These are phyloP conservation scores for Flaveria ramosissima DNA, from an alignment of 129 eudicot species.

Conservation along the genomic window DNA sequence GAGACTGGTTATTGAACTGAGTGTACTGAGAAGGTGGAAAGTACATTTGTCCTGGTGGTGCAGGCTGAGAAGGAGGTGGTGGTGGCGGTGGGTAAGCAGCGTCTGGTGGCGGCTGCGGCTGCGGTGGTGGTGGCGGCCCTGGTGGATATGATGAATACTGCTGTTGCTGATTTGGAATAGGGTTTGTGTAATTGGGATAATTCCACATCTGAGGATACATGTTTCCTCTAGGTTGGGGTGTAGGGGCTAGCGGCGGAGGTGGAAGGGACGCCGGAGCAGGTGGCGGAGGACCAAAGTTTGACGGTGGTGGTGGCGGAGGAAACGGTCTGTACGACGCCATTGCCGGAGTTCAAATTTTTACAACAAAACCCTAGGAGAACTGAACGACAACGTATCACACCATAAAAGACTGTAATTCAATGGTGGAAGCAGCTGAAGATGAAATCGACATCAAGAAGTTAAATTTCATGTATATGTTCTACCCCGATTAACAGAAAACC, in stretches of 20 bases:
- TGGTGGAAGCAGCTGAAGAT: conserved; percentile 23
- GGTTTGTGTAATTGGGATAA: conserved; percentile 49
- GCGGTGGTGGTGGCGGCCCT: conserved; percentile 61
- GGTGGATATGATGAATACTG: conserved; percentile 40
- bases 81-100: conserved; percentile 42
- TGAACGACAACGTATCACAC: neutral
- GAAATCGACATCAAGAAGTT: neutral
- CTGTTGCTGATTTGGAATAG: conserved; percentile 55
- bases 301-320: conserved; percentile 76
- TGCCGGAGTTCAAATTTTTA: neutral
- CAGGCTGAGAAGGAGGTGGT: conserved; percentile 55
- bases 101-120: conserved; percentile 51
- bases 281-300: conserved; percentile 56
- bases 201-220: conserved; percentile 73
- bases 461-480: neutral
- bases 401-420: neutral
- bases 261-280: conserved; percentile 51
- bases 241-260: conserved; percentile 37
- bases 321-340: conserved; percentile 88
- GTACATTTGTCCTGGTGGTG: conserved; percentile 47
- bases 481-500: neutral
- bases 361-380: conserved; percentile 35
- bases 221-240: conserved; percentile 48
- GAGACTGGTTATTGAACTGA: conserved; percentile 52
- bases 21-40: conserved; percentile 64